These are phyloP conservation scores for Rhizoclosmatium globosum DNA, from an alignment of 192 early-diverging fungal genomes.

Conservation along the genomic window DNA sequence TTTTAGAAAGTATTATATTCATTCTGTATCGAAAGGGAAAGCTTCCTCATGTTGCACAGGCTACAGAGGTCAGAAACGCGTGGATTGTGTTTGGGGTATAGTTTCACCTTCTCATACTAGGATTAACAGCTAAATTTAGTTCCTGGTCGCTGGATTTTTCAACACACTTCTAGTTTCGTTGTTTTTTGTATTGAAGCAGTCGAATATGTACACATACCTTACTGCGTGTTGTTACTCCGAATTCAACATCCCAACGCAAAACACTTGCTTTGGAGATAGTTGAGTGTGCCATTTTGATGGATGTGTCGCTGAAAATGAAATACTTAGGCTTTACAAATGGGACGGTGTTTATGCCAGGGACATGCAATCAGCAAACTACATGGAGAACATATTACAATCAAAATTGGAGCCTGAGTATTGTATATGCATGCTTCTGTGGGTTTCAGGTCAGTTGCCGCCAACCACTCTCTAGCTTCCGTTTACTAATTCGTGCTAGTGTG, in stretches of 20 bases:
- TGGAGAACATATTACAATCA: neutral
- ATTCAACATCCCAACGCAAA: neutral
- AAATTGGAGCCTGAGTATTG: neutral
- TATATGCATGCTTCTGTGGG: conserved; percentile 21
- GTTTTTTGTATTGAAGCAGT: conserved; percentile 10
- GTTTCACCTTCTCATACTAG: neutral
- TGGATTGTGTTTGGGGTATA: neutral
- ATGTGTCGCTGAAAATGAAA: neutral
- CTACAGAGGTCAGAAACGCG: neutral
- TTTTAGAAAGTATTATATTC: neutral
- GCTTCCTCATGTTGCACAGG: neutral
- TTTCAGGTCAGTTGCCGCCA: conserved; percentile 20
- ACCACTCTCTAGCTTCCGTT: neutral
- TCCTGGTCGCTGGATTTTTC: neutral
- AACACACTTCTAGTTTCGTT: neutral
- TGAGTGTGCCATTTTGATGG: no score
- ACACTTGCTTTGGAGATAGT: conserved; percentile 18
- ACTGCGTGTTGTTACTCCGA: conserved; percentile 15
- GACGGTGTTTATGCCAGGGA: neutral
- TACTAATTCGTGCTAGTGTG: neutral
- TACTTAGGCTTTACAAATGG: conserved; percentile 5
- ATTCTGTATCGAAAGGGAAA: neutral
- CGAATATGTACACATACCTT: neutral
- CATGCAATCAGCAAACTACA: neutral
- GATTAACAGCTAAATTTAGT: neutral